Evolutionary conservation across 116 monocot genomes (phyloP), one percentile per base, ranked within the genome.

Genomic region (Phalaenopsis hybrid): DNA sequence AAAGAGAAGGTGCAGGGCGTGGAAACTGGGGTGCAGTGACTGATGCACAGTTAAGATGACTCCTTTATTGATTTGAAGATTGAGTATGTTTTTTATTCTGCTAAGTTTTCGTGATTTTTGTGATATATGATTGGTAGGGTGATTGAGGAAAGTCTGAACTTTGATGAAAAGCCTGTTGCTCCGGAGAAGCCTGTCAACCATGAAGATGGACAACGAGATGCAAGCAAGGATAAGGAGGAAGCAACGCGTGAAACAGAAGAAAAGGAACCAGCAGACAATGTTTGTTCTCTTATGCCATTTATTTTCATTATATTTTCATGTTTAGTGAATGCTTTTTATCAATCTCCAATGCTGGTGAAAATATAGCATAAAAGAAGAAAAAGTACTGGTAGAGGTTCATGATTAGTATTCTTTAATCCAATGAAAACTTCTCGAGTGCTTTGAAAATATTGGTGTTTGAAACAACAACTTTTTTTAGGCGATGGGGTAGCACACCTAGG

Each of bases 21-120:
- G 99, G 93, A n/a, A 99, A 99, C 78, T 99, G 99, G 99, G 99
- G 95, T 33, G 89, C 89, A 50, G 73, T 84, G 4, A 80, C 75
- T 83, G 99, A 99, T 79, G 93, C 85, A 46, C 92, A 88, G 92
- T 92, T 89, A 87, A 84, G 61, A 85, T 76, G 68, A 58, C 9
- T 58, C 28, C 23, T 51, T 2, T 70, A 17, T 77, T 82, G 15
- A 17, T 75, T 61, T 81, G 41, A 76, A 12, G 1, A 67, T 44
- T 12, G 69, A 5, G 11, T 11, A 16, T 57, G 18, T 37, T 70
- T 46, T 0, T 67, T 50, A 6, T 77, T 34, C 8, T 44, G 17
- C 12, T 74, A 10, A 58, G 46, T 77, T 82, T 44, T 51, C 4
- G 46, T 75, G 21, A 15, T 46, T 55, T 89, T 8, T 17, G 44